A percentile compares a stretch with the other conserved stretches of the same genome.
phyloP scores from a whole-genome alignment of 2,329 filamentous ascomycete species.

The Talaromyces sp. region DNA sequence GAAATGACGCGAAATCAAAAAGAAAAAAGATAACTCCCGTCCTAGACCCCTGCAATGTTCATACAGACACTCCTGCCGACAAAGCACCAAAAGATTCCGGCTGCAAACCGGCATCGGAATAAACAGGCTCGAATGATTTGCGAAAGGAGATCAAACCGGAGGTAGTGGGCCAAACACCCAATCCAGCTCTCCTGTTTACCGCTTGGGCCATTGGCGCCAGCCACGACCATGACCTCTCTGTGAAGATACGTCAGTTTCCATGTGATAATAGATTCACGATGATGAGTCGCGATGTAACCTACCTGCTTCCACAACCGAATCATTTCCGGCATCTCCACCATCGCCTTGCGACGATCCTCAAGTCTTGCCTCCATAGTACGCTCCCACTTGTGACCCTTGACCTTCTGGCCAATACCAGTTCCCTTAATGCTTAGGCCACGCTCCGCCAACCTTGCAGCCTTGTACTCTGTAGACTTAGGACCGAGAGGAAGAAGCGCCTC shows the following conservation, averaged over 20 bases:
- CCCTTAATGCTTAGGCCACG: conserved; percentile 84
- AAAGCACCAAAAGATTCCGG: conserved; percentile 4
- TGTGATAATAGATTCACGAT: background rate
- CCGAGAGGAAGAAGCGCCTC: conserved; percentile 78
- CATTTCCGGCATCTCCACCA: conserved; percentile 91
- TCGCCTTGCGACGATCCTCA: conserved; percentile 86
- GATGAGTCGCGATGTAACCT: conserved; percentile 37
- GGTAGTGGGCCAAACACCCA: conserved; percentile 15
- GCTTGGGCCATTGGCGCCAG: conserved; percentile 73
- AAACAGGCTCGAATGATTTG: conserved; percentile 6
- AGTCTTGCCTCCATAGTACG: conserved; percentile 79
- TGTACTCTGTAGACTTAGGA: conserved; percentile 70
- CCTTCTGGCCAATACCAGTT: conserved; percentile 86
- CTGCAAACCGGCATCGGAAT: conserved; percentile 6
- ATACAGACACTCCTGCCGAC: conserved; percentile 20
- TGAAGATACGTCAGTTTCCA: conserved; percentile 38
- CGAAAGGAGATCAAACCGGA: conserved; percentile 17
- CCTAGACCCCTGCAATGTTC: conserved; percentile 27
- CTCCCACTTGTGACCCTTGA: conserved; percentile 96
- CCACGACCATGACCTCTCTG: conserved; percentile 71
- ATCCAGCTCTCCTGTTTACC: conserved; percentile 28
- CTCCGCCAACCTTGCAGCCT: conserved; percentile 72
- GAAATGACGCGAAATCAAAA: conserved; percentile 13
- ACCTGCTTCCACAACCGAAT: conserved; percentile 94
- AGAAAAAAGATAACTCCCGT: conserved; percentile 23